Base-by-base conservation (phyloP, 2,329 filamentous ascomycete genomes). In the Neodidymelliopsis sp. region DNA sequence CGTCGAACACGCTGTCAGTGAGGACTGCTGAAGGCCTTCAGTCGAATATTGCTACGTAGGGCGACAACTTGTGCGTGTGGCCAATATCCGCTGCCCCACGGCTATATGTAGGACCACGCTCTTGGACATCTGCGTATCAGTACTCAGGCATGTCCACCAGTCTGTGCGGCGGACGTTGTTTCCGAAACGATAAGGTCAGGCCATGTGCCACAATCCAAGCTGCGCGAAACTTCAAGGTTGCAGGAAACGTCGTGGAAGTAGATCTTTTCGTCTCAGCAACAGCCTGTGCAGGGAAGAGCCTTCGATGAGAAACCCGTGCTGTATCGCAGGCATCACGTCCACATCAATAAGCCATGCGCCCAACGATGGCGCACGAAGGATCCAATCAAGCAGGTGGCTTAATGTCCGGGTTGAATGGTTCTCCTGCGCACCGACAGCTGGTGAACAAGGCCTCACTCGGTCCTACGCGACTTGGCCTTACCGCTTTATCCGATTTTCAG, bases 401-500 rank as follows among this genome's bases (percentile, higher is more conserved):
- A 29, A 45, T 50, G 47, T 39, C 47, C 36, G 41, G 30, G 54
- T 38, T 52, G 44, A 44, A 57, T 60, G 50, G 54, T 59, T 62
- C 54, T 38, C 54, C 47, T 50, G 56, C 54, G 63, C 63, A 62
- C 50, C 44, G 63, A 37, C 63, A 59, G 48, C 40, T 43, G 38
- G 55, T 43, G 60, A 58, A 46, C 60, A 57, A 48, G 49, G 60
- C 60, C 56, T 53, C 54, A 55, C 46, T 49, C 51, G 47, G 22
- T 37, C 39, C 48, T 42, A 48, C 43, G 49, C 45, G 37, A 27
- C 53, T 49, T 55, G 49, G 44, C 51, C 31, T 41, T 39, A 16
- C 37, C 42, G 38, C 49, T 29, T 19, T 19, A 29, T 35, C 38
- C 33, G 27, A 43, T 23, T 23, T 25, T 29, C 33, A 35, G 33